Base-by-base conservation (phyloP, 805 yeast genomes). In the Torulaspora quercuum region DNA sequence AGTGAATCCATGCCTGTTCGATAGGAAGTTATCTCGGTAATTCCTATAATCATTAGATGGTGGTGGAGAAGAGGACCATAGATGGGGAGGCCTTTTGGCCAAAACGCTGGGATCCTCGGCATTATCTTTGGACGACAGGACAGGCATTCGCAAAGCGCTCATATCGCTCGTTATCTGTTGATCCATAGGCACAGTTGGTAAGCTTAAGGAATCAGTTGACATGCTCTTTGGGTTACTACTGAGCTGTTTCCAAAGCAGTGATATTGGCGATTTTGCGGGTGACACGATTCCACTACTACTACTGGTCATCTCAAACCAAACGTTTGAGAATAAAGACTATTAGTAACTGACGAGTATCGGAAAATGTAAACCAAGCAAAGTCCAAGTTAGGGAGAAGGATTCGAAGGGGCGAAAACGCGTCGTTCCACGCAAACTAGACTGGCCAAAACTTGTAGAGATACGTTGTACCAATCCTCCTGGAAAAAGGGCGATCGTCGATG, bases 11-110 rank as follows among this genome's bases (percentile, higher is more conserved):
- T 64, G 61, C 29, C 57, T 51, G 30, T 49, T 49, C 1, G 61
- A 52, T 11, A 67, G 44, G 43, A 67, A 67, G 30, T 53, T 57
- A 42, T 67, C 70, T 39, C 72, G 54, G 29, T 61, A 64, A 18
- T 50, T 54, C 48, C 64, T 57, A 25, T 50, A 46, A 45, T 61
- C 49, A 12, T 23, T 29, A 7, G 34, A 28, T 11, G 29, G 31
- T 7, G 32, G 31, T 8, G 31, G 21, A n/a, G 44, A 25, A 10
- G 39, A 24, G 14, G 36, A 20, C 20, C 36, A 23, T 15, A 25
- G 15, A 17, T 31, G 24, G 12, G 27, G 17, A 3, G 30, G 9
- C 15, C 25, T 25, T 17, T 15, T 38, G 9, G 14, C 29, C 6
- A 34, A 17, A n/a, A 9, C 17, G 25, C 19, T 32, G 21, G 14